phyloP scores from a whole-genome alignment of 345 rosid genomes.

The Euphorbia pulcherrima region DNA sequence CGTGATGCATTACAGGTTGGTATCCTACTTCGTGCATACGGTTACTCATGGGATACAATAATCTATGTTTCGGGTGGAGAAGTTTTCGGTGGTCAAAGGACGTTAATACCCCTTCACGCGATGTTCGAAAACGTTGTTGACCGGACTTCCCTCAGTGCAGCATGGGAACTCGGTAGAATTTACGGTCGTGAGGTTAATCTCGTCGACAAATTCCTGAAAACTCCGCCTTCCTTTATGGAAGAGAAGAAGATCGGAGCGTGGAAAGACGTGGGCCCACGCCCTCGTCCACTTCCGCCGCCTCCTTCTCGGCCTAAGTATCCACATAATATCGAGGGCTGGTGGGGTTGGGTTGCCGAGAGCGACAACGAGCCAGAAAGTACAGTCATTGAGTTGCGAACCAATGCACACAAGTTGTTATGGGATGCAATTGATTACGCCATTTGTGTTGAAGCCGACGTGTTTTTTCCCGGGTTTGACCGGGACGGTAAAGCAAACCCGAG shows the following conservation, averaged over 20 bases:
- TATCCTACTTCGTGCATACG: constrained; percentile 88
- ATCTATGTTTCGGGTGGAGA: constrained; percentile 92
- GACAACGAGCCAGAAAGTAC: constrained; percentile 97
- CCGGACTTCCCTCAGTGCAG: constrained; percentile 77
- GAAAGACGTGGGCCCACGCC: constrained; percentile 70
- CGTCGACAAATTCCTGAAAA: constrained; percentile 33
- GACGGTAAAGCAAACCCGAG: constrained; percentile 95
- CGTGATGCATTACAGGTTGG: constrained; percentile 58
- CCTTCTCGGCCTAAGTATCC: constrained; percentile 82
- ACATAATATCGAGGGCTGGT: constrained; percentile 94
- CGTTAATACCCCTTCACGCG: constrained; percentile 75
- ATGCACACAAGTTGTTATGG: constrained; percentile 93
- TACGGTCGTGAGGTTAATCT: constrained; percentile 81
- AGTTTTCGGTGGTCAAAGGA: constrained; percentile 94
- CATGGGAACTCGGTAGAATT: constrained; percentile 81
- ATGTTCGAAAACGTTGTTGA: constrained; percentile 90
- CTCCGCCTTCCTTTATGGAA: constrained; percentile 48
- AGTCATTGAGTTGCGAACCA: constrained; percentile 88
- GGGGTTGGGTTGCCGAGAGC: constrained; percentile 99
- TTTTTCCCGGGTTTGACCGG: constrained; percentile 77
- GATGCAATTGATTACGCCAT: constrained; percentile 86
- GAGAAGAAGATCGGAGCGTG: constrained; percentile 56
- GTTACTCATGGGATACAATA: constrained; percentile 83
- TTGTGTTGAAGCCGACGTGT: constrained; percentile 90
- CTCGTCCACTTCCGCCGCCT: constrained; percentile 97